These are phyloP conservation scores for Suhomyces sp. DNA, from an alignment of 805 yeast genomes.

Conservation along the genomic window DNA sequence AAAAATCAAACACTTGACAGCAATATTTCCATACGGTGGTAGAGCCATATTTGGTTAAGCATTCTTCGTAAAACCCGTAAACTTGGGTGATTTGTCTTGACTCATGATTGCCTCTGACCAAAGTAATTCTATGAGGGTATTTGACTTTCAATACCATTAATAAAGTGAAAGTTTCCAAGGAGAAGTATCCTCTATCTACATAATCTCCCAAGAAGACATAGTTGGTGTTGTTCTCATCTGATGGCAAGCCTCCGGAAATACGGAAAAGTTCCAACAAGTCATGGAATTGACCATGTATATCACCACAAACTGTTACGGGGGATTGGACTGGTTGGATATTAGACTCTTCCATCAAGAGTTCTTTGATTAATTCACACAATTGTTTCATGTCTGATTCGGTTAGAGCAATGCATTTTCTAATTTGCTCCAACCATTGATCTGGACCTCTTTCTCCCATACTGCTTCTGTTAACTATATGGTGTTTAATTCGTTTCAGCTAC, in stretches of 20 bases:
- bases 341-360: slow-evolving; percentile 90
- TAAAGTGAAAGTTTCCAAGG: slow-evolving; percentile 89
- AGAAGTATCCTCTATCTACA: slow-evolving; percentile 96
- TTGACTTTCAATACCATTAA: slow-evolving; percentile 91
- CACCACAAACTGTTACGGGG: slow-evolving; percentile 96
- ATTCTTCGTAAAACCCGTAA: slow-evolving; percentile 96
- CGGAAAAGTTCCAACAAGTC: slow-evolving; percentile 87
- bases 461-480: background rate
- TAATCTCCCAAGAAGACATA: slow-evolving; percentile 93
- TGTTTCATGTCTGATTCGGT: slow-evolving; percentile 95
- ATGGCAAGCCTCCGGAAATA: slow-evolving; percentile 90
- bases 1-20: slow-evolving; percentile 92
- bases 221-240: slow-evolving; percentile 56
- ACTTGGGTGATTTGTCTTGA: slow-evolving; percentile 98
- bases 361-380: slow-evolving; percentile 92
- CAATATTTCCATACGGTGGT: slow-evolving; percentile 96
- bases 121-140: slow-evolving; percentile 78
- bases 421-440: slow-evolving; percentile 93
- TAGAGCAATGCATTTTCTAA: slow-evolving; percentile 82
- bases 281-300: slow-evolving; percentile 97
- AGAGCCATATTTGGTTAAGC: slow-evolving; percentile 87
- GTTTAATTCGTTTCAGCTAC: background rate
- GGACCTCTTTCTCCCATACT: slow-evolving; percentile 76
- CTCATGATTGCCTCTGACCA: slow-evolving; percentile 97
- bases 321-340: slow-evolving; percentile 91